Percentiles rank a stretch among this genome's conserved stretches.
Conservation (phyloP, 768 basidiomycete species). For the Psilocybe cubensis region DNA sequence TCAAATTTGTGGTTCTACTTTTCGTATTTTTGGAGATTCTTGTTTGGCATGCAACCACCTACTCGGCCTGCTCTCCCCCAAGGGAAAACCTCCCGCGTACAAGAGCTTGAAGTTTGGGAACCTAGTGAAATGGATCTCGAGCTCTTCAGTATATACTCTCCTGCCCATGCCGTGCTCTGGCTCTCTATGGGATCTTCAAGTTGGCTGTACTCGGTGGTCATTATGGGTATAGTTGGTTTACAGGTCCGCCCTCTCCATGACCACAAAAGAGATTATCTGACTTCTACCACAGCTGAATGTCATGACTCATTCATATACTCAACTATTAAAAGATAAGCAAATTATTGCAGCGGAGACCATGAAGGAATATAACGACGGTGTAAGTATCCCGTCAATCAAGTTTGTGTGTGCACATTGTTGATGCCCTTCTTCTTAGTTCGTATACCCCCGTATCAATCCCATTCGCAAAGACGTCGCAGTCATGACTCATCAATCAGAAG, state of each 20-base stretch:
- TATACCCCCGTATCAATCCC: conserved; percentile 80
- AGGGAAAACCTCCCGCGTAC: conserved; percentile 56
- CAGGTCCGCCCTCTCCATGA: conserved; percentile 48
- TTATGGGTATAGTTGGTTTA: conserved; percentile 68
- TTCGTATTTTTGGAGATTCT: conserved; percentile 64
- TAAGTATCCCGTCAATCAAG: conserved; percentile 35
- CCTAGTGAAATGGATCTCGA: conserved; percentile 73
- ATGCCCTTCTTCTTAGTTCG: conserved; percentile 55
- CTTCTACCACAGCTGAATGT: conserved; percentile 46
- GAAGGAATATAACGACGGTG: conserved; percentile 83
- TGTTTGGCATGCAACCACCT: conserved; percentile 62
- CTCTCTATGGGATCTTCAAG: conserved; percentile 69
- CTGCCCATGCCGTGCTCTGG: conserved; percentile 77
- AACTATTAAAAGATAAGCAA: conserved; percentile 72
- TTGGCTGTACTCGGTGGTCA: conserved; percentile 72
- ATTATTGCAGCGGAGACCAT: conserved; percentile 81
- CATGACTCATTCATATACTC: conserved; percentile 59
- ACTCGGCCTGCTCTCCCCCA: conserved; percentile 37
- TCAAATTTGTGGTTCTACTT: conserved; percentile 55
- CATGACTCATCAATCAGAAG: conserved; percentile 86
- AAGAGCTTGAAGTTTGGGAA: conserved; percentile 79
- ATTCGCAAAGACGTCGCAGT: conserved; percentile 78
- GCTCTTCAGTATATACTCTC: conserved; percentile 79
- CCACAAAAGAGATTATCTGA: not conserved
- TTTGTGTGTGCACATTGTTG: not conserved